These are phyloP conservation scores for Plantago ovata DNA, from an alignment of 257 asterid species.

Conservation along the genomic window DNA sequence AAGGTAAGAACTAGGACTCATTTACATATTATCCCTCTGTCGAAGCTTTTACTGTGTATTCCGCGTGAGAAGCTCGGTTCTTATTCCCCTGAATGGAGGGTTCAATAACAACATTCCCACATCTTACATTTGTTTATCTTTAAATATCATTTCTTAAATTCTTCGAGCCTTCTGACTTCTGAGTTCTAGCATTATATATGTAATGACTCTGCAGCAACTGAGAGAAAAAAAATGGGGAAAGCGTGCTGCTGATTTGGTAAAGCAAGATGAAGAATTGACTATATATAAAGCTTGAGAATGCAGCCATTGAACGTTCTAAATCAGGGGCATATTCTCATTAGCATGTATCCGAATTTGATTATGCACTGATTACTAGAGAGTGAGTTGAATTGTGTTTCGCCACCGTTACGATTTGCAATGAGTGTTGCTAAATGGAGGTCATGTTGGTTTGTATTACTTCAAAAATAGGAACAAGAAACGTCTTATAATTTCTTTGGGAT, in stretches of 20 bases:
- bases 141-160: constrained; percentile 6
- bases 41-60: background rate
- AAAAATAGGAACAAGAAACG: too few relatives aligned
- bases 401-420: too few relatives aligned
- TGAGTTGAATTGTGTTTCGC: too few relatives aligned
- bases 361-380: too few relatives aligned
- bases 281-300: constrained; percentile 91
- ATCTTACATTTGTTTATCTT: constrained; percentile 11
- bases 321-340: too few relatives aligned
- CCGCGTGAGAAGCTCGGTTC: constrained; percentile 12
- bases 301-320: constrained; percentile 88
- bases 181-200: constrained; percentile 16
- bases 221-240: constrained; percentile 75
- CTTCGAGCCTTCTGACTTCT: background rate
- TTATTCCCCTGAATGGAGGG: constrained; percentile 4
- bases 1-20: constrained; percentile 51
- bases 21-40: constrained; percentile 4
- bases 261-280: constrained; percentile 78
- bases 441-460: too few relatives aligned
- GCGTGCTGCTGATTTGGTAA: constrained; percentile 78
- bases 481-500: too few relatives aligned
- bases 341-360: too few relatives aligned
- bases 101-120: background rate
- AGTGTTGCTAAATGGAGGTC: too few relatives aligned
- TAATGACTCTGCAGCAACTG: constrained; percentile 62